Evolutionary conservation across 2,329 filamentous ascomycete genomes (phyloP), one percentile per base, ranked within the genome.

Genomic region (Penicillium vulpinum): DNA sequence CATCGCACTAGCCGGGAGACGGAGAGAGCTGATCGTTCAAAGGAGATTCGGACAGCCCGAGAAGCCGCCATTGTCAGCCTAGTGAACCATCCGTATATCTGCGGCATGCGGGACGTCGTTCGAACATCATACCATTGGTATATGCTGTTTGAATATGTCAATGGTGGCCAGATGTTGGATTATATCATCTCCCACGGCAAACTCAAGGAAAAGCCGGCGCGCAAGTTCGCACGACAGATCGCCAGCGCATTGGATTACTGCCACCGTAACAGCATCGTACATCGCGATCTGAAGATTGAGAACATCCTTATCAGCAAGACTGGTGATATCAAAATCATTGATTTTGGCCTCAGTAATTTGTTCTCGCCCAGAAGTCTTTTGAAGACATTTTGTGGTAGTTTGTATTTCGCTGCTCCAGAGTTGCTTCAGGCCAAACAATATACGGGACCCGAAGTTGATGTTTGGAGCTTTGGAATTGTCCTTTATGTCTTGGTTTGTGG

Each of bases 281-380:
- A 99, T 74, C 88, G 94, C 49, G 94, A 99, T 72, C 78, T 99
- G 64, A 99, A 99, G 81, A 99, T 99, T 65, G 94, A 97, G 75
- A 99, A 99, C 72, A 99, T 99, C 53, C 84, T 99, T 59, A 99
- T 99, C 78, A 97, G 92, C 81, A 97, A 97, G 80, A 97, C 90
- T 2, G 94, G 94, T 39, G 94, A 99, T 72, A 99, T 99, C 77
- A 97, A 97, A 74, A 97, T 99, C 68, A 99, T 99, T 66, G 94
- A 99, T 73, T 99, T 99, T 74, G 94, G 93, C 29, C 81, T 99
- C 53, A 97, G 93, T 79, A 99, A 99, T 69, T 84, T 97, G 5
- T 99, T 97, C 75, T 88, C 91, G 7, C 94, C 94, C 0, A 83
- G 88, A 43, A 85, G 84, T 60, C 88, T 95, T 61, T 83, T 97